phyloP scores from a whole-genome alignment of 768 basidiomycete species.

The Clavaria fumosa region DNA sequence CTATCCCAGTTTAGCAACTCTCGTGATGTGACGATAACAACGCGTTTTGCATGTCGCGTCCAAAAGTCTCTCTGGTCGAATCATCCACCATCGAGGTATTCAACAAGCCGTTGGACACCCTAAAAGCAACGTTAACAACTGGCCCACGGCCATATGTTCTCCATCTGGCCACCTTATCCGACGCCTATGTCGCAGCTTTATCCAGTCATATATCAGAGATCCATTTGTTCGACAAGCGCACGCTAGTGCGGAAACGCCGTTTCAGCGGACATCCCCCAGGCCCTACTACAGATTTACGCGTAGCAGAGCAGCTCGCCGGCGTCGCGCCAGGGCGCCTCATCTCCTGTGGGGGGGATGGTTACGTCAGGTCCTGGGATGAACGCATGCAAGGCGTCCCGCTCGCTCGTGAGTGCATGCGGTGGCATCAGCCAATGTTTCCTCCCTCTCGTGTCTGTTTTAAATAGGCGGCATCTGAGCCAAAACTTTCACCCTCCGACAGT shows the following conservation, averaged over 20 bases:
- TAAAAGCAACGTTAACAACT: too few species aligned
- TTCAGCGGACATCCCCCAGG: constrained; percentile 43
- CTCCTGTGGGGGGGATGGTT: constrained; percentile 58
- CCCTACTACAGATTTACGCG: constrained; percentile 40
- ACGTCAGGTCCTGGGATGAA: constrained; percentile 63
- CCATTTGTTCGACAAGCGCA: constrained; percentile 46
- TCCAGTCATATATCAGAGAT: constrained; percentile 55
- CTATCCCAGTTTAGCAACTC: too few species aligned
- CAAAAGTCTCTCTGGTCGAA: constrained; percentile 4
- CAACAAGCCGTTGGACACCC: constrained; percentile 15
- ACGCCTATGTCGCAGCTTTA: constrained; percentile 41
- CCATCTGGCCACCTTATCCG: constrained; percentile 32
- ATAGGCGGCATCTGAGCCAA: constrained; percentile 28
- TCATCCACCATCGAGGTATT: constrained; percentile 5
- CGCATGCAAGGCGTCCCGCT: constrained; percentile 32
- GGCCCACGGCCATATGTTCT: constrained; percentile 43
- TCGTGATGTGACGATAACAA: too few species aligned
- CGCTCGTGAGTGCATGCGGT: constrained; percentile 30
- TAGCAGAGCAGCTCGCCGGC: constrained; percentile 27
- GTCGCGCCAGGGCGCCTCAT: constrained; percentile 31
- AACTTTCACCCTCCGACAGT: constrained; percentile 22
- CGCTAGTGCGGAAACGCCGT: constrained; percentile 29
- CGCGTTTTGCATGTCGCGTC: background rate
- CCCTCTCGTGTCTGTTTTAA: too few species aligned
- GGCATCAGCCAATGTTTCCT: constrained; percentile 28